Percentiles rank a stretch among this genome's conserved stretches.
Conservation (phyloP, 305 asterid species). For the Caryopteris hybrid region DNA sequence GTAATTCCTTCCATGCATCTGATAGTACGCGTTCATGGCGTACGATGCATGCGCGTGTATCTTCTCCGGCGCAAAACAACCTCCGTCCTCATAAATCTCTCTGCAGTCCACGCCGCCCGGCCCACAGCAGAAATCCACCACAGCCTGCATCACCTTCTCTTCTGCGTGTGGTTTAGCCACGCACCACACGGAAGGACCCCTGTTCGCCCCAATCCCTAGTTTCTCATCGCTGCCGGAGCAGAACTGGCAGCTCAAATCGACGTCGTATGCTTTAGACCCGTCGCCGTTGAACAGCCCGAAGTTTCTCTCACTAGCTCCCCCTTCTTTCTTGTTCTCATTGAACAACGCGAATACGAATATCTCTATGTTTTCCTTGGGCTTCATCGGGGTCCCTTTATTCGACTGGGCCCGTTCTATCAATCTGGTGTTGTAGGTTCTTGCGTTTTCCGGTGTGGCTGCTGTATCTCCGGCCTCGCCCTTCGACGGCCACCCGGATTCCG, state of each 20-base stretch:
- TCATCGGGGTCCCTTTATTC: slow-evolving; percentile 47
- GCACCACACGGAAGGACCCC: slow-evolving; percentile 81
- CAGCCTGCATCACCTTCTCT: slow-evolving; percentile 51
- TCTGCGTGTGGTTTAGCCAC: slow-evolving; percentile 76
- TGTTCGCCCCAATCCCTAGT: slow-evolving; percentile 20
- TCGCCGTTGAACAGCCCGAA: slow-evolving; percentile 42
- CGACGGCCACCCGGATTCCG: slow-evolving; percentile 67
- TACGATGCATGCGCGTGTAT: slow-evolving; percentile 51
- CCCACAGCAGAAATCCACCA: slow-evolving; percentile 55
- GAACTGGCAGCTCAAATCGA: slow-evolving; percentile 56
- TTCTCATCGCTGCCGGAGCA: slow-evolving; percentile 34
- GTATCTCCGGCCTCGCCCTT: slow-evolving; percentile 39
- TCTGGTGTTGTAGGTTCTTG: slow-evolving; percentile 38
- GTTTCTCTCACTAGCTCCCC: slow-evolving; percentile 42
- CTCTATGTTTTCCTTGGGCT: slow-evolving; percentile 32
- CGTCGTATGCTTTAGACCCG: slow-evolving; percentile 43
- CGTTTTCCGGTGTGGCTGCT: slow-evolving; percentile 41
- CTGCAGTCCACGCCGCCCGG: slow-evolving; percentile 56
- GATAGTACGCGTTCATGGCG: slow-evolving; percentile 58
- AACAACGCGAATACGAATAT: slow-evolving; percentile 45
- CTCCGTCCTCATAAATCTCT: slow-evolving; percentile 42
- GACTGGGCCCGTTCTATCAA: slow-evolving; percentile 36
- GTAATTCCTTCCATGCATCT: slow-evolving; percentile 64
- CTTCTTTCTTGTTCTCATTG: slow-evolving; percentile 53
- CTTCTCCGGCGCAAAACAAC: slow-evolving; percentile 34